These are phyloP conservation scores for Sphagnum magellanicum DNA, from an alignment of 228 moss, liverwort and hornwort genomes.

Conservation along the genomic window DNA sequence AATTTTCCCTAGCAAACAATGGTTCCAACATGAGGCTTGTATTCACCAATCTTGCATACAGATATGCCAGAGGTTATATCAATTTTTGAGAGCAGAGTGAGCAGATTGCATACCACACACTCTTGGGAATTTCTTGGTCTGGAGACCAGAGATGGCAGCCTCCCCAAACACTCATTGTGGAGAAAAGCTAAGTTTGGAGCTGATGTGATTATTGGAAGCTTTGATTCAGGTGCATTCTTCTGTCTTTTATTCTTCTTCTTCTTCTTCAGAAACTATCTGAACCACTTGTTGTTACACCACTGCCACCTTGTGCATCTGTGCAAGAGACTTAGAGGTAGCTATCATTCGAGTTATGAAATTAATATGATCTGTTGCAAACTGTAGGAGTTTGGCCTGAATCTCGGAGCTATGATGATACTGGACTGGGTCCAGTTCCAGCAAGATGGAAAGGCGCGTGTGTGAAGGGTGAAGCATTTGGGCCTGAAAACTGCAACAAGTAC, in stretches of 20 bases:
- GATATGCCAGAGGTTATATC: constrained; percentile 33
- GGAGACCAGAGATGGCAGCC: constrained; percentile 24
- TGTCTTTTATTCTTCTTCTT: neutral
- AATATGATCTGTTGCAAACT: too few species aligned
- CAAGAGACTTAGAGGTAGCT: neutral
- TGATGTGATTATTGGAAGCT: constrained; percentile 43
- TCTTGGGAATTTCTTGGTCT: constrained; percentile 63
- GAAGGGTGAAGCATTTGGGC: constrained; percentile 22
- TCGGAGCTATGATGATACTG: constrained; percentile 30
- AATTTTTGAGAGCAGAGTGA: constrained; percentile 22
- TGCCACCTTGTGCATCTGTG: neutral
- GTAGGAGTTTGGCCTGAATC: constrained; percentile 61
- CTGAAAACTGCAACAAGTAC: constrained; percentile 63
- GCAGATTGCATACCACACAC: constrained; percentile 29
- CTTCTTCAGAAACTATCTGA: neutral
- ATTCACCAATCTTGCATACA: constrained; percentile 5
- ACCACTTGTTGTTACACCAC: too few species aligned
- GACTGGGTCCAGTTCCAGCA: constrained; percentile 15
- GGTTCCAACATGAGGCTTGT: neutral
- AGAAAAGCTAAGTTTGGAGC: constrained; percentile 40
- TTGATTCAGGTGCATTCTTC: constrained; percentile 50
- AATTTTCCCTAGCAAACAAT: neutral
- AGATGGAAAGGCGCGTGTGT: constrained; percentile 51
- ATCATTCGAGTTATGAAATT: too few species aligned
- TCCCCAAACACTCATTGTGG: constrained; percentile 65